These are phyloP conservation scores for Chlorencoelia australis DNA, from an alignment of 2,329 filamentous ascomycete species.

Conservation along the genomic window DNA sequence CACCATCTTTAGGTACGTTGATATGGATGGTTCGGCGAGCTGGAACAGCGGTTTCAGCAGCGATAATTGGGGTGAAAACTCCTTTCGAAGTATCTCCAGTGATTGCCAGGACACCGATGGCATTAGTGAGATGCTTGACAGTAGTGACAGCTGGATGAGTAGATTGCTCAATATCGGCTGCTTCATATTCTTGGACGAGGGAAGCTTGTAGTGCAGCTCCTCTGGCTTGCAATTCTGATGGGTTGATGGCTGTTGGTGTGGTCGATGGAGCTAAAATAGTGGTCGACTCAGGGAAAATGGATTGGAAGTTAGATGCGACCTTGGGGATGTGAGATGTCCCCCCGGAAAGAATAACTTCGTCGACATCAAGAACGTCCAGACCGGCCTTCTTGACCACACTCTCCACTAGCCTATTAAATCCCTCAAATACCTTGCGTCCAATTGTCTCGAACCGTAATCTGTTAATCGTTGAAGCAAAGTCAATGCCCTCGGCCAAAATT, in stretches of 20 bases:
- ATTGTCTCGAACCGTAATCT: conserved; percentile 86
- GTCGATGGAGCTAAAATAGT: conserved; percentile 76
- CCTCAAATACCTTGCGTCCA: conserved; percentile 74
- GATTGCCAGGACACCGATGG: conserved; percentile 73
- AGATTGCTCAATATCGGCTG: conserved; percentile 87
- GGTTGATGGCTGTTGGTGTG: conserved; percentile 70
- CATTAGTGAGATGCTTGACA: conserved; percentile 78
- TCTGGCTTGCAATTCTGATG: conserved; percentile 77
- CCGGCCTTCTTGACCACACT: conserved; percentile 83
- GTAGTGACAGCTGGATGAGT: conserved; percentile 93
- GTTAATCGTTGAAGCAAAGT: conserved; percentile 90
- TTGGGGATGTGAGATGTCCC: conserved; percentile 90
- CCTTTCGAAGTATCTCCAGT: conserved; percentile 49
- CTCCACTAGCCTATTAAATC: conserved; percentile 78
- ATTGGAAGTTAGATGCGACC: conserved; percentile 70
- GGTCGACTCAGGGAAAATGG: conserved; percentile 73
- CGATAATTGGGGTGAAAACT: conserved; percentile 71
- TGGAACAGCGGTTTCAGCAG: conserved; percentile 80
- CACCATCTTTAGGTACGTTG: conserved; percentile 64
- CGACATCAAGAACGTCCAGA: conserved; percentile 83
- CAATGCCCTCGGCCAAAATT: conserved; percentile 76
- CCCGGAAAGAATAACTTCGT: conserved; percentile 88
- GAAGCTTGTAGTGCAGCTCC: conserved; percentile 94
- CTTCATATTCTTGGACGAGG: conserved; percentile 88
- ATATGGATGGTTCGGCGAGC: conserved; percentile 79